phyloP scores from a whole-genome alignment of 306 rosid species.

The Alnus rubra region DNA sequence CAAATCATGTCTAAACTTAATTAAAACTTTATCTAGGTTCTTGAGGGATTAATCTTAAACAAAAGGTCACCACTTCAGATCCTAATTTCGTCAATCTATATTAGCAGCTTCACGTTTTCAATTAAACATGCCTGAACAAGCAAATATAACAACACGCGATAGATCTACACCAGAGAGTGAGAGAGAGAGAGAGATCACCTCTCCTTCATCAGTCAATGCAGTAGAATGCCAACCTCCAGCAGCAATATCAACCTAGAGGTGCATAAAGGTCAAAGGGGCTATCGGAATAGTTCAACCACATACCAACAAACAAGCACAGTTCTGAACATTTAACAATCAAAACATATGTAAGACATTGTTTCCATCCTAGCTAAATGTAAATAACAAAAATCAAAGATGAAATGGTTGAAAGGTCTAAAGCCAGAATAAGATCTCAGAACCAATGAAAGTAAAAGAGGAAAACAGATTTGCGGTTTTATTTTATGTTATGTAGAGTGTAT shows the following conservation, averaged over 20 bases:
- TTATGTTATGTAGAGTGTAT: background rate
- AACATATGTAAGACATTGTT: background rate
- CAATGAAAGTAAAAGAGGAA: background rate
- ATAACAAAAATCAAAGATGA: background rate
- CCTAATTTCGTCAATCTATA: background rate
- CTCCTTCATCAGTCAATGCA: constrained; percentile 85
- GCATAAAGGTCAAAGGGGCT: constrained; percentile 17
- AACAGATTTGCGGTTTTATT: background rate
- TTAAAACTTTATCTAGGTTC: background rate
- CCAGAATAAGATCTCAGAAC: background rate
- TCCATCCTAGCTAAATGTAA: background rate
- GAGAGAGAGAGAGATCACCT: constrained; percentile 52
- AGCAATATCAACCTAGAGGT: constrained; percentile 83
- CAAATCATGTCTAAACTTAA: background rate
- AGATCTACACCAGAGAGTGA: background rate
- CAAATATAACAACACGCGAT: background rate
- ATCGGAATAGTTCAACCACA: constrained; percentile 8
- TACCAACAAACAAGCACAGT: background rate
- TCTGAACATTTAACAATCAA: background rate
- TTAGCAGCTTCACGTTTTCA: background rate
- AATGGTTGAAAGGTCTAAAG: background rate
- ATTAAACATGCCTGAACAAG: background rate
- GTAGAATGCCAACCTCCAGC: constrained; percentile 99
- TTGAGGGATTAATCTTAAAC: background rate
- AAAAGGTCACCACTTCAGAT: background rate